These are phyloP conservation scores for Staphylotrichum longicolle DNA, from an alignment of 495 filamentous ascomycete genomes.

Conservation along the genomic window DNA sequence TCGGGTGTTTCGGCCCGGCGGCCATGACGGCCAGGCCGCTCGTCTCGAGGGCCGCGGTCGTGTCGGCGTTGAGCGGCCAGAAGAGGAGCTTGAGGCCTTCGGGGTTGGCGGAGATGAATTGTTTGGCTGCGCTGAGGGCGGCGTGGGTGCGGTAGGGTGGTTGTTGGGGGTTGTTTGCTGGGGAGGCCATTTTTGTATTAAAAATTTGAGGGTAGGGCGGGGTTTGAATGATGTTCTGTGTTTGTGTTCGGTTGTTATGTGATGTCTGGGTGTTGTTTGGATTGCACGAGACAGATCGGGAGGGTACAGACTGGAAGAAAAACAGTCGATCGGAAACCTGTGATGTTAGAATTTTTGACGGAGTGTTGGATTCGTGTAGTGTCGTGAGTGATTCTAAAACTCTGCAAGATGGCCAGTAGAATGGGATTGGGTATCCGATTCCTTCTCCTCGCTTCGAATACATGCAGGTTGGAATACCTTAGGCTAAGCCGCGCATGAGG, in stretches of 20 bases:
- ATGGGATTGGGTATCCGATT: too few relatives aligned
- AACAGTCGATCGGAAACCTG: too few relatives aligned
- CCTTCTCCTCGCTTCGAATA: too few relatives aligned
- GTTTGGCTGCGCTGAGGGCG: conserved; percentile 4
- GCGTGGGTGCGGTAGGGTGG: conserved; percentile 10
- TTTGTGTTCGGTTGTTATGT: neutral
- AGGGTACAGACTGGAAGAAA: too few relatives aligned
- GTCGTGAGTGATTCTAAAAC: too few relatives aligned
- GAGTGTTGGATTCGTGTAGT: too few relatives aligned
- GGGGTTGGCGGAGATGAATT: conserved; percentile 3
- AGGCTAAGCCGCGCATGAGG: too few relatives aligned
- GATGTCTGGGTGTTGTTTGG: neutral
- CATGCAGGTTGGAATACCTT: too few relatives aligned
- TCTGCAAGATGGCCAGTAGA: too few relatives aligned
- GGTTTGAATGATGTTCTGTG: neutral
- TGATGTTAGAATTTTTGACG: too few relatives aligned
- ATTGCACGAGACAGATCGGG: too few relatives aligned
- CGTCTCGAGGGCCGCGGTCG: conserved; percentile 2
- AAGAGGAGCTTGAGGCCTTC: conserved; percentile 8
- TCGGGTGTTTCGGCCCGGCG: conserved; percentile 6
- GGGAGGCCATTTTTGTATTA: conserved; percentile 2
- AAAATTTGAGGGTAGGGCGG: neutral
- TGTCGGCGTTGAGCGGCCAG: conserved; percentile 12
- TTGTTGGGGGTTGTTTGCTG: conserved; percentile 1
- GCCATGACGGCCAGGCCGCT: conserved; percentile 12